These are phyloP conservation scores for Fusarium fujikuroi DNA, from an alignment of 2,329 filamentous ascomycete species.

Conservation along the genomic window DNA sequence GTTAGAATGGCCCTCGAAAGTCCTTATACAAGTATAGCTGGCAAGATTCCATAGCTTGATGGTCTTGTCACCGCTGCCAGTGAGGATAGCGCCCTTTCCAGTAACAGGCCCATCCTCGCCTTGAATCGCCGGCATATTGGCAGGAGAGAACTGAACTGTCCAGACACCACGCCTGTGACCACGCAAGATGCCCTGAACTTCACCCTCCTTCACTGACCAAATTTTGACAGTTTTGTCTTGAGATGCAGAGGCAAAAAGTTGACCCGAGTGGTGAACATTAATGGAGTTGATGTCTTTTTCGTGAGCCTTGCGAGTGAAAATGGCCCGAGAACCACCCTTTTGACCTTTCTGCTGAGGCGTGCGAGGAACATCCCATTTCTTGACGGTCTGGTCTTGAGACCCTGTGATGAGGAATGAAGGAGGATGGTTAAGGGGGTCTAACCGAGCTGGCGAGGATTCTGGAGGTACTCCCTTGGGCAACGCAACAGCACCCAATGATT, in stretches of 20 bases:
- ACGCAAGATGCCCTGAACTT: slow-evolving; percentile 88
- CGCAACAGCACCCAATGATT: slow-evolving; percentile 90
- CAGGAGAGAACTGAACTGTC: slow-evolving; percentile 90
- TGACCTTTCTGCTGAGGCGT: slow-evolving; percentile 55
- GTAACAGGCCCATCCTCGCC: slow-evolving; percentile 78
- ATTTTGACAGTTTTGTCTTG: slow-evolving; percentile 98
- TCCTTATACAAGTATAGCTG: slow-evolving; percentile 92
- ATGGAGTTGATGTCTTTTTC: slow-evolving; percentile 99
- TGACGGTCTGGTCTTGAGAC: slow-evolving; percentile 94
- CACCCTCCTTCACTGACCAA: slow-evolving; percentile 90
- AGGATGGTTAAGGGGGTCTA: slow-evolving; percentile 80
- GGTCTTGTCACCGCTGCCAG: slow-evolving; percentile 95
- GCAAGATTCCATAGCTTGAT: slow-evolving; percentile 93
- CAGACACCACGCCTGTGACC: slow-evolving; percentile 96
- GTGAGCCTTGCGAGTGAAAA: slow-evolving; percentile 93
- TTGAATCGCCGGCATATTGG: slow-evolving; percentile 77
- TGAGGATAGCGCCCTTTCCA: slow-evolving; percentile 84
- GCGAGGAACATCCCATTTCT: slow-evolving; percentile 86
- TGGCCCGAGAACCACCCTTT: slow-evolving; percentile 70
- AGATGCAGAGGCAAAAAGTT: slow-evolving; percentile 94
- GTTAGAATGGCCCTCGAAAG: slow-evolving; percentile 96
- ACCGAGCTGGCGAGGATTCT: slow-evolving; percentile 74
- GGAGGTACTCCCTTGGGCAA: slow-evolving; percentile 77
- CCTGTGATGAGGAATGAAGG: slow-evolving; percentile 89
- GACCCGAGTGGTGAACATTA: slow-evolving; percentile 77